Evolutionary conservation across 768 basidiomycete species (phyloP).

Genomic region (Hericium alpestre): DNA sequence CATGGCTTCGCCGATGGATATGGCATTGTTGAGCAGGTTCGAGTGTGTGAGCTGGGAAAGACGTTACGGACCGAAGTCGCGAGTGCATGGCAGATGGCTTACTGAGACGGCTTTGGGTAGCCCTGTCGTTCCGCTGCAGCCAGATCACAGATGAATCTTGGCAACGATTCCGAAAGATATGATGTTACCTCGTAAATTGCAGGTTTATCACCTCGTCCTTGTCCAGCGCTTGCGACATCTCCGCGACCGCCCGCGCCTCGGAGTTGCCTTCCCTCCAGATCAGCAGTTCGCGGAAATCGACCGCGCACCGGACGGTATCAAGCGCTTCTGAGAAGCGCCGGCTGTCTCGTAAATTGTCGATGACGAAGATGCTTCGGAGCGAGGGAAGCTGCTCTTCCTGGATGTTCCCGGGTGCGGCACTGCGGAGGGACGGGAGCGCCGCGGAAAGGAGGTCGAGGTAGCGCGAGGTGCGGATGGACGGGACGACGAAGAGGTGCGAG

Average conservation of each 20-base stretch:
- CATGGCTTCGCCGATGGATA: constrained; percentile 67
- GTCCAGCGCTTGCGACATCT: constrained; percentile 29
- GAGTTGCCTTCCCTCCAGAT: constrained; percentile 50
- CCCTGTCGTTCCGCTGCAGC: constrained; percentile 65
- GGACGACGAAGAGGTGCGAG: constrained; percentile 63
- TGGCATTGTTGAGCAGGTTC: constrained; percentile 69
- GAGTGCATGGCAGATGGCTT: constrained; percentile 13
- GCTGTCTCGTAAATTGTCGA: constrained; percentile 45
- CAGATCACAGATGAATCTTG: neutral
- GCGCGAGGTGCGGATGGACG: constrained; percentile 51
- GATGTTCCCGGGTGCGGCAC: constrained; percentile 41
- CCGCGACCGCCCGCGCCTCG: constrained; percentile 33
- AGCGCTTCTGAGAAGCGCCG: constrained; percentile 26
- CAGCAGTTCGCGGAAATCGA: constrained; percentile 66
- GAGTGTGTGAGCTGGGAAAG: constrained; percentile 55
- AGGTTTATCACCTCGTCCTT: constrained; percentile 71
- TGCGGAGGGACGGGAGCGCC: constrained; percentile 44
- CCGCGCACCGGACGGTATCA: constrained; percentile 34
- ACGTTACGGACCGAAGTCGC: neutral
- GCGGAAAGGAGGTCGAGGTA: constrained; percentile 53
- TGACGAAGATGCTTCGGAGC: constrained; percentile 52
- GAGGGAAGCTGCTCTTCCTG: constrained; percentile 48
- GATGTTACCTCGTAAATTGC: constrained; percentile 69
- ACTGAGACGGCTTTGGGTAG: constrained; percentile 78
- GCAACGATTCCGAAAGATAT: too few relatives aligned